A percentile compares a stretch with the other conserved stretches of the same genome.
These are phyloP conservation scores for Globisporangium radiosum DNA, from an alignment of 352 stramenopile species.

Conservation along the genomic window DNA sequence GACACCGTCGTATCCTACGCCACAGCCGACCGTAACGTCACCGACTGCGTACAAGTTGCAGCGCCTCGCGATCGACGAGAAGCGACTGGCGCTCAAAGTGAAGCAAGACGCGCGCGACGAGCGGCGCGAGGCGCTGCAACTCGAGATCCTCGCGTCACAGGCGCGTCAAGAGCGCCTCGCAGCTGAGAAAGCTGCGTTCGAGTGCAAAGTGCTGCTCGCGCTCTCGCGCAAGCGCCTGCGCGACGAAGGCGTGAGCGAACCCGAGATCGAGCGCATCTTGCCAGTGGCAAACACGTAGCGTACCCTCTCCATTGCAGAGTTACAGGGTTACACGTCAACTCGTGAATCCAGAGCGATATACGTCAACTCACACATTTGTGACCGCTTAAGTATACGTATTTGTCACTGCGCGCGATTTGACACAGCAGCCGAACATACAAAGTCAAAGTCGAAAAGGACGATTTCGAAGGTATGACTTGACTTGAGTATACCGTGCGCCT, in stretches of 20 bases:
- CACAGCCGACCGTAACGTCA: background rate
- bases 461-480: no score
- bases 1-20: no score
- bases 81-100: slow-evolving; percentile 41
- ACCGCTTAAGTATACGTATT: no score
- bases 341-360: no score
- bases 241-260: slow-evolving; percentile 36
- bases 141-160: slow-evolving; percentile 43
- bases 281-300: slow-evolving; percentile 7
- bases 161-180: slow-evolving; percentile 28
- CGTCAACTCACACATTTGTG: no score
- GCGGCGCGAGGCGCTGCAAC: slow-evolving; percentile 25
- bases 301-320: no score
- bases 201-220: slow-evolving; percentile 36
- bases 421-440: no score
- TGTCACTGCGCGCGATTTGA: no score
- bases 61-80: slow-evolving; percentile 55
- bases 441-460: no score
- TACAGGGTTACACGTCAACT: no score
- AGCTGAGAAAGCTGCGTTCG: slow-evolving; percentile 38
- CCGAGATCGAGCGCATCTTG: slow-evolving; percentile 50
- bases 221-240: slow-evolving; percentile 47
- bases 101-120: slow-evolving; percentile 34
- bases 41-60: slow-evolving; percentile 21
- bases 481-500: no score